Percentiles rank a stretch among this genome's conserved stretches.
These are phyloP conservation scores for Leucaena leucocephala DNA, from an alignment of 306 rosid species.

Conservation along the genomic window DNA sequence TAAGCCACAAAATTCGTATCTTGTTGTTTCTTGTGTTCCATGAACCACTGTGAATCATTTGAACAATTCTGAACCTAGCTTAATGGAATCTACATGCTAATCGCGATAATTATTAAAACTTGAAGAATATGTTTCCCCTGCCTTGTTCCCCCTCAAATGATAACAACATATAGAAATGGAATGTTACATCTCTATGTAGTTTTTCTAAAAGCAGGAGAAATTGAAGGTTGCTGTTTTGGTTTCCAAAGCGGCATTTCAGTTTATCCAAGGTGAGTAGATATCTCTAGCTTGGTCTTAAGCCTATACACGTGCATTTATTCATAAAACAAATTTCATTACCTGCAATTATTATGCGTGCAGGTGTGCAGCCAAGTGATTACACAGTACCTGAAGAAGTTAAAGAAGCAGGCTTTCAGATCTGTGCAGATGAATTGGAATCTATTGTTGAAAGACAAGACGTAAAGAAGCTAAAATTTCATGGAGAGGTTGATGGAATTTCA, in stretches of 20 bases:
- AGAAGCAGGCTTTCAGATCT: conserved; percentile 80
- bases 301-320: neutral
- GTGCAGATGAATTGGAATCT: conserved; percentile 84
- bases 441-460: conserved; percentile 84
- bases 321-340: conserved; percentile 4
- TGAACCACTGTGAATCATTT: neutral
- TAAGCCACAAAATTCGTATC: neutral
- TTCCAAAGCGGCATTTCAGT: conserved; percentile 89
- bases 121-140: too few relatives aligned
- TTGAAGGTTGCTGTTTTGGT: conserved; percentile 90
- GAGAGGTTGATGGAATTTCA: conserved; percentile 73
- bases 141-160: neutral
- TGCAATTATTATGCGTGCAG: conserved; percentile 46
- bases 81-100: too few relatives aligned
- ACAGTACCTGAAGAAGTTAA: conserved; percentile 67
- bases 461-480: conserved; percentile 79
- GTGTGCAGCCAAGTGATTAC: conserved; percentile 74
- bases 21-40: neutral
- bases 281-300: neutral
- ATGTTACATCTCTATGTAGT: conserved; percentile 8
- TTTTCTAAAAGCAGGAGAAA: conserved; percentile 66
- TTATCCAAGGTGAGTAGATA: conserved; percentile 68
- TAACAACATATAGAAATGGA: conserved; percentile 22
- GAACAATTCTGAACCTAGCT: neutral
- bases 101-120: too few relatives aligned